Evolutionary conservation across 306 rosid genomes (phyloP), one percentile per base, ranked within the genome.

Genomic region (Crotalaria pallida): DNA sequence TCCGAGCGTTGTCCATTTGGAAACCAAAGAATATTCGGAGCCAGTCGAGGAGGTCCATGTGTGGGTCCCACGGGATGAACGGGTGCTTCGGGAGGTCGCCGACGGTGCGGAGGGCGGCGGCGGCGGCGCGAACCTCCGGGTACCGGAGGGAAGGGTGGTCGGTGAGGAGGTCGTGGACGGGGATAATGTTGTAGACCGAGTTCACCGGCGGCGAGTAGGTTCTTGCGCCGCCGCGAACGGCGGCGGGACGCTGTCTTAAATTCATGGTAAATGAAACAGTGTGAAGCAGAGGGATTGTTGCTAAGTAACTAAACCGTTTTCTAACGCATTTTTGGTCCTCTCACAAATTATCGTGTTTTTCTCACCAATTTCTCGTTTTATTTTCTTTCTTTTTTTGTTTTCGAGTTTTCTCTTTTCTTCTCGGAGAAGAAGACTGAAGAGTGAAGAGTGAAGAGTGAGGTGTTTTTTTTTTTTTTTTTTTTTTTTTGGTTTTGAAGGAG

Each of bases 101-200:
- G 7, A 81, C 91, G 41, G 88, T n/a, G 19, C 94, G 94, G 11
- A 93, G 73, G 3, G 90, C 87, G 0, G 96, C 88, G 0, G 90
- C 87, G 7, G 94, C 92, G 29, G 97, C 96, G 57, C 98, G 97
- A 26, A 93, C 85, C 67, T 93, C 98, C 0, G 97, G 92, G 38
- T 31, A 84, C 26, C 96, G 85, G 24, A 87, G 96, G 5, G 97
- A 87, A 3, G 98, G 97, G 48, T 93, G 98, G 82, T 93, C 98
- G 0, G 71, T 64, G 15, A 76, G 60, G 31, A 90, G 84, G 77
- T 85, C 84, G 58, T 93, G 97, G 34, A 93, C 84, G 9, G 98
- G 98, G 29, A 93, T 93, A 34, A 93, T 93, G 82, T 93, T 93
- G 88, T 65, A 93, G 1, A 76, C 70, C 2, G 87, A 70, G 21